phyloP scores from a whole-genome alignment of 768 basidiomycete genomes.

The Suillus hirtellus region DNA sequence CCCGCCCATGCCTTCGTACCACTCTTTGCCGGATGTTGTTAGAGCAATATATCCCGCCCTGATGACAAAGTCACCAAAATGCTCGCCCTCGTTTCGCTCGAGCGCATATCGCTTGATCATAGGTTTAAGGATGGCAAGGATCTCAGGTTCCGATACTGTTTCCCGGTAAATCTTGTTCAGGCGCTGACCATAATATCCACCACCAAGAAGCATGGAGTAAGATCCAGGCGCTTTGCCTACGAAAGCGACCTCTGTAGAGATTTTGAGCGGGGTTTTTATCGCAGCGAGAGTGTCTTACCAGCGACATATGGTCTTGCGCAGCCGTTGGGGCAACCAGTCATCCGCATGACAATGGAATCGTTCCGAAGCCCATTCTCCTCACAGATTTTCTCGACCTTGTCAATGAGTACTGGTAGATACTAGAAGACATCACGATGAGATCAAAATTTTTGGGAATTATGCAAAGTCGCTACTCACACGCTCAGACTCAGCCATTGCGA shows the following conservation, averaged over 20 bases:
- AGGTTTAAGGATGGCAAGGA: conserved; percentile 81
- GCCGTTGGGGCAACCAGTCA: conserved; percentile 97
- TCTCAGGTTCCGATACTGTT: conserved; percentile 88
- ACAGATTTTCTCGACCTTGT: conserved; percentile 93
- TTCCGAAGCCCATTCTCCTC: conserved; percentile 92
- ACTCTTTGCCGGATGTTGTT: conserved; percentile 79
- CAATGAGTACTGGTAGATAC: conserved; percentile 90
- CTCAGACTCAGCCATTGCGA: conserved; percentile 81
- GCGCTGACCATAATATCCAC: conserved; percentile 91
- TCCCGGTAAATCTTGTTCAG: conserved; percentile 96
- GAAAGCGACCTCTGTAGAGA: conserved; percentile 80
- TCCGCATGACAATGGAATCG: conserved; percentile 96
- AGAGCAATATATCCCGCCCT: conserved; percentile 88
- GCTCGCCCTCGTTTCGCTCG: conserved; percentile 85
- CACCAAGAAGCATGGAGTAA: conserved; percentile 94
- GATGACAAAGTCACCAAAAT: conserved; percentile 94
- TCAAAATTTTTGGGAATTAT: conserved; percentile 4
- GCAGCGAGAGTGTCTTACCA: conserved; percentile 43
- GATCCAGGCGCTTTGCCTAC: conserved; percentile 93
- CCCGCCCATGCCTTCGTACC: conserved; percentile 86
- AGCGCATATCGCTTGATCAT: conserved; percentile 95
- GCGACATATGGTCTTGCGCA: conserved; percentile 93
- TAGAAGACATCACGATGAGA: conserved; percentile 43
- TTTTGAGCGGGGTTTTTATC: conserved; percentile 6
- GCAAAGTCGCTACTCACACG: conserved; percentile 41